Conservation (phyloP, 2,329 filamentous ascomycete genomes). For the Diaporthe australafricana region DNA sequence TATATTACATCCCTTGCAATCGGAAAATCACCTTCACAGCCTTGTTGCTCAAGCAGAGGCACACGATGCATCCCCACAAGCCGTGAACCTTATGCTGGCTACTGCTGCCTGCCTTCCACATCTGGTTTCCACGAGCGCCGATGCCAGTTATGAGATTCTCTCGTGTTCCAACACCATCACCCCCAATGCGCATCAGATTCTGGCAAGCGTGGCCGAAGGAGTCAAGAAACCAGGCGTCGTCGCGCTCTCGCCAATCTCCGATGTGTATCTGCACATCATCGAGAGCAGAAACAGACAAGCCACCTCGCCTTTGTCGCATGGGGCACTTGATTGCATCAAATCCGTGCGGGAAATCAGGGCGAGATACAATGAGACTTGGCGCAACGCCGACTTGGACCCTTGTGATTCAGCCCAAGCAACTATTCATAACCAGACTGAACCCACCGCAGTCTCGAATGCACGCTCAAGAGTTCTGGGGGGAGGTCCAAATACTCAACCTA, state of each 20-base stretch:
- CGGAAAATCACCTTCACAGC: neutral
- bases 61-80: neutral
- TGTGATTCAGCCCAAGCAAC: neutral
- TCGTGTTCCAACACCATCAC: neutral
- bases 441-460: too few relatives aligned
- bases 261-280: neutral
- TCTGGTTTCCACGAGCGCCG: neutral
- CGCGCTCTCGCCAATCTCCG: neutral
- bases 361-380: neutral
- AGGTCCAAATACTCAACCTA: neutral
- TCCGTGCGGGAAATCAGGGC: neutral
- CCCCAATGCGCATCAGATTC: neutral
- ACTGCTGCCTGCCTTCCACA: neutral
- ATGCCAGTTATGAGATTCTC: neutral
- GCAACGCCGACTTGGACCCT: neutral
- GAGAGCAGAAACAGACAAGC: neutral
- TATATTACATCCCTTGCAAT: neutral
- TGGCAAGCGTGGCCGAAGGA: neutral
- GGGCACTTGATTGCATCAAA: neutral
- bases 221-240: neutral
- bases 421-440: neutral
- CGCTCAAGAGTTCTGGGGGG: neutral
- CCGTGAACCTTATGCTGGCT: neutral
- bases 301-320: neutral
- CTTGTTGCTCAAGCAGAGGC: neutral